Evolutionary conservation across 2,329 filamentous ascomycete species (phyloP).

Genomic region (Fonsecaea multimorphosa): DNA sequence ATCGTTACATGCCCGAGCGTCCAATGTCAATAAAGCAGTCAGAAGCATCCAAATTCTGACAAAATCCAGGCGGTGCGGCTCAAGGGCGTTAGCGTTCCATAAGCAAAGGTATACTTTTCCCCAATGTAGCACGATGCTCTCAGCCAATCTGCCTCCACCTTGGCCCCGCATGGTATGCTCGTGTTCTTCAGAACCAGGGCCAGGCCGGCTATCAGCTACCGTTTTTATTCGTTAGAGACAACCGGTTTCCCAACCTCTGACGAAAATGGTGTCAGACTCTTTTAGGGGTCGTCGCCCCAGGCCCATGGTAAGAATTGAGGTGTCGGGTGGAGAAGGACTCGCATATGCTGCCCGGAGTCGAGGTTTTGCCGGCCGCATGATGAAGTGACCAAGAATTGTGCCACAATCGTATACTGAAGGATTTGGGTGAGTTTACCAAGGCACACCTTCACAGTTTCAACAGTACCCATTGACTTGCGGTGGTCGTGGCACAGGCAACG

Average conservation of each 20-base stretch:
- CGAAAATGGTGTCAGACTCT: not conserved
- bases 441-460: no score
- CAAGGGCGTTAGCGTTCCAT: not conserved
- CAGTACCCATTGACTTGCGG: no score
- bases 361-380: not conserved
- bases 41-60: constrained; percentile 8
- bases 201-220: not conserved
- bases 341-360: not conserved
- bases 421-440: no score
- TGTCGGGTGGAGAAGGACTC: not conserved
- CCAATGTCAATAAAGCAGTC: not conserved
- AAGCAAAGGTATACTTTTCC: not conserved
- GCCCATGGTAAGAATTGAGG: not conserved
- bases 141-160: not conserved
- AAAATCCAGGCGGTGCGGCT: constrained; percentile 2
- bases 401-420: not conserved
- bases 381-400: not conserved
- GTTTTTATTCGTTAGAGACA: not conserved
- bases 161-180: not conserved
- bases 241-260: not conserved
- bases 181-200: not conserved
- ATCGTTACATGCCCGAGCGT: not conserved
- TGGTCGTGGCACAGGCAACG: no score
- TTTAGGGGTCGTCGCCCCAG: not conserved
- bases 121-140: not conserved